These are phyloP conservation scores for Mallotus nudiflorus DNA, from an alignment of 345 rosid species.

Conservation along the genomic window DNA sequence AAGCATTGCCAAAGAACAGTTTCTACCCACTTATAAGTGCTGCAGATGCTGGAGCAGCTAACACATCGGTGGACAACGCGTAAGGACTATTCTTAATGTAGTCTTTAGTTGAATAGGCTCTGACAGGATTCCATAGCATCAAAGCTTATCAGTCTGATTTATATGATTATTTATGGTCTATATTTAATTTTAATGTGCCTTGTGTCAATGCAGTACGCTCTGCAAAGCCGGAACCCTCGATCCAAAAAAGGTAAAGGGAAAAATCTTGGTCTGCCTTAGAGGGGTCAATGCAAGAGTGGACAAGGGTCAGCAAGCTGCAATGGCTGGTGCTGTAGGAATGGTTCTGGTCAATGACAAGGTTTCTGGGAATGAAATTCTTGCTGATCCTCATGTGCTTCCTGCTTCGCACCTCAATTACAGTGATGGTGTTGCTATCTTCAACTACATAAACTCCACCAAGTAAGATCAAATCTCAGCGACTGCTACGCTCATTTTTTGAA, in stretches of 20 bases:
- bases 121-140: no score
- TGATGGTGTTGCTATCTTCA: slow-evolving; percentile 22
- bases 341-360: slow-evolving; percentile 14
- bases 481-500: not conserved
- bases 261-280: slow-evolving; percentile 30
- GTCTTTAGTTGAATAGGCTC: no score
- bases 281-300: slow-evolving; percentile 28
- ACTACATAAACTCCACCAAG: slow-evolving; percentile 32
- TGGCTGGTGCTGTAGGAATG: slow-evolving; percentile 28
- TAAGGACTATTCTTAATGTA: slow-evolving; percentile 33
- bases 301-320: slow-evolving; percentile 20
- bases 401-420: slow-evolving; percentile 24
- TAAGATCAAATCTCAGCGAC: not conserved
- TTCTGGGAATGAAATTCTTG: slow-evolving; percentile 17
- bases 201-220: slow-evolving; percentile 4
- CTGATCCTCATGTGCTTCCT: slow-evolving; percentile 24
- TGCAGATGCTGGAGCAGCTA: slow-evolving; percentile 47
- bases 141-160: no score
- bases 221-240: slow-evolving; percentile 23
- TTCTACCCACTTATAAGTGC: slow-evolving; percentile 61
- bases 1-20: slow-evolving; percentile 42
- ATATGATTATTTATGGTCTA: no score
- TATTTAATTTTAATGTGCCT: not conserved
- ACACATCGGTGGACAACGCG: slow-evolving; percentile 55
- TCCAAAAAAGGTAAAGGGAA: slow-evolving; percentile 25